These are phyloP conservation scores for Aspergillus bombycis DNA, from an alignment of 2,329 filamentous ascomycete species.

Conservation along the genomic window DNA sequence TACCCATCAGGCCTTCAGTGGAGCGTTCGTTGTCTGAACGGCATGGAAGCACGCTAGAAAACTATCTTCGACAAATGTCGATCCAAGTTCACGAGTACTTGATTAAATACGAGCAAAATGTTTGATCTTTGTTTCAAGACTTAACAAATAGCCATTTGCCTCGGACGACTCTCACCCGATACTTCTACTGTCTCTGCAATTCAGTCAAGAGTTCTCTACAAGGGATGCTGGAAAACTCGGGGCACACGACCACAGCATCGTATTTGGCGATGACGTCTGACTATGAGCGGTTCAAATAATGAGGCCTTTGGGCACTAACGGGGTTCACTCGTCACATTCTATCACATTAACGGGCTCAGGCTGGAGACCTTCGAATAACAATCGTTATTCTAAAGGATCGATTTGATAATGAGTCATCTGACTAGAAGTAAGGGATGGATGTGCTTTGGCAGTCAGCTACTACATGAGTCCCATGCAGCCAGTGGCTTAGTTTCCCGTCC, in stretches of 20 bases:
- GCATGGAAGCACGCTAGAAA: conserved; percentile 28
- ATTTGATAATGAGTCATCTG: conserved; percentile 1
- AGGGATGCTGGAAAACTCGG: conserved; percentile 14
- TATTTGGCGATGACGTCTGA: conserved; percentile 1
- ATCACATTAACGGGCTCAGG: neutral
- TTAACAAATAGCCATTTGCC: neutral
- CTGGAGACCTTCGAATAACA: neutral
- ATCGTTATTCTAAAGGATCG: neutral
- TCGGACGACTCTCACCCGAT: neutral
- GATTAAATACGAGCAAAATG: conserved; percentile 4
- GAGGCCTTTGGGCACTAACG: conserved; percentile 13
- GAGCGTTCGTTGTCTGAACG: conserved; percentile 14
- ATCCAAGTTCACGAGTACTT: neutral
- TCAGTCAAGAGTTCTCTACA: conserved; percentile 1
- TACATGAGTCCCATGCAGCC: neutral
- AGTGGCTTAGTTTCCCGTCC: neutral
- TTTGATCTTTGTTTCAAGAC: neutral
- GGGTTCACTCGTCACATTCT: neutral
- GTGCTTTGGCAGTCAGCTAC: neutral
- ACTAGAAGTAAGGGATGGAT: neutral
- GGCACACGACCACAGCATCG: conserved; percentile 4
- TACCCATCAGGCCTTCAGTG: conserved; percentile 9
- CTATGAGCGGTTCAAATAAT: conserved; percentile 8
- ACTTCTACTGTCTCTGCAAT: conserved; percentile 7
- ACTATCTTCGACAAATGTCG: conserved; percentile 10